Conservation (phyloP, 805 yeast genomes). For the Limtongozyma cylindracea region DNA sequence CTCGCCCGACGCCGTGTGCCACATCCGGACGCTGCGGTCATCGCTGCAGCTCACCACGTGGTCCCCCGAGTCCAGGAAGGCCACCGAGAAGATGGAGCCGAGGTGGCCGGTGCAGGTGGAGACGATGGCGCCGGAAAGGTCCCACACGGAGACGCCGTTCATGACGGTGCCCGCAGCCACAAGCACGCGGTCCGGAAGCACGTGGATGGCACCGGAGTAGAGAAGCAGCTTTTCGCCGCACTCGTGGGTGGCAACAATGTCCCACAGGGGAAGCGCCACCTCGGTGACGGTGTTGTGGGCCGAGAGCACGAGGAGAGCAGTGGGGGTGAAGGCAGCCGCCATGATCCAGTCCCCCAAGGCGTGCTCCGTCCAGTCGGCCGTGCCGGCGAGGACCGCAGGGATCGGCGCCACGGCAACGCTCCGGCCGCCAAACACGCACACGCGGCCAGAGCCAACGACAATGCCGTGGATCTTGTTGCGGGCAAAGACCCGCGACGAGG, state of each 20-base stretch:
- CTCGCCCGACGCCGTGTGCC: slow-evolving; percentile 32
- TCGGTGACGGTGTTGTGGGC: slow-evolving; percentile 49
- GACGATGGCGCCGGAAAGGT: slow-evolving; percentile 9
- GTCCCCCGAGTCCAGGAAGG: slow-evolving; percentile 26
- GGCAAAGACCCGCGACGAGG: no score
- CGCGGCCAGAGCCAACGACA: slow-evolving; percentile 5
- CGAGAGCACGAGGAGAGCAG: slow-evolving; percentile 24
- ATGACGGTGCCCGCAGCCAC: slow-evolving; percentile 87
- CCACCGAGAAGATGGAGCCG: slow-evolving; percentile 77
- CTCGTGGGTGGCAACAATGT: slow-evolving; percentile 1
- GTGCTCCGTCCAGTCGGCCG: slow-evolving; percentile 10
- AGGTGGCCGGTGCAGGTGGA: slow-evolving; percentile 52
- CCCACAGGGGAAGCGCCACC: slow-evolving; percentile 8
- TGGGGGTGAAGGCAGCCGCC: slow-evolving; percentile 8
- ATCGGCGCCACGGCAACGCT: slow-evolving; percentile 22
- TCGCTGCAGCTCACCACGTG: slow-evolving; percentile 70
- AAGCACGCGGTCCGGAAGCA: slow-evolving; percentile 14
- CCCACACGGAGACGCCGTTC: slow-evolving; percentile 74
- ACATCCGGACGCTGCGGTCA: slow-evolving; percentile 68
- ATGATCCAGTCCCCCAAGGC: slow-evolving; percentile 64
- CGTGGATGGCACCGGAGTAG: slow-evolving; percentile 61
- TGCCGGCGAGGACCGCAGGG: slow-evolving; percentile 1
- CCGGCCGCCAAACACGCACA: slow-evolving; percentile 43
- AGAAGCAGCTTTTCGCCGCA: slow-evolving; percentile 59
- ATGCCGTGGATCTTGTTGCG: slow-evolving; percentile 74